phyloP scores from a whole-genome alignment of 169 alveolate genomes.

The Neospora caninum region DNA sequence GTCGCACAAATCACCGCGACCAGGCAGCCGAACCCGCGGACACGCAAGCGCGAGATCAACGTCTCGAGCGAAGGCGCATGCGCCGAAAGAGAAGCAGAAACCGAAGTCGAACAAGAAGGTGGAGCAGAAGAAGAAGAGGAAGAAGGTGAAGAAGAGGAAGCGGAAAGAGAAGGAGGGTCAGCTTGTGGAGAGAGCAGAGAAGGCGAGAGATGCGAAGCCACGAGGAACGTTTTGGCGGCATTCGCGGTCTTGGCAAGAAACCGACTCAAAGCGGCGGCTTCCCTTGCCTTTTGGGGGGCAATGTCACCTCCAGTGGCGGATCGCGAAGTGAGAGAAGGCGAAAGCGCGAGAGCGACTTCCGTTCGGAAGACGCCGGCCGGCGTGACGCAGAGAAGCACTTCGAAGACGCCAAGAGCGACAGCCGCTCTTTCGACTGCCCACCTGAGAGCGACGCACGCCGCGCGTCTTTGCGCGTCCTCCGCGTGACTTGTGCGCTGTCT shows the following conservation, averaged over 20 bases:
- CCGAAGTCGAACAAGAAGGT: no score
- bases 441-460: not conserved
- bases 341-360: not conserved
- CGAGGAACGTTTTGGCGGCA: not conserved
- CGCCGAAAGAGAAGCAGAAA: no score
- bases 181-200: not conserved
- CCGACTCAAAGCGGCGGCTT: not conserved
- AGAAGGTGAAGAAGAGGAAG: no score
- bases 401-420: not conserved
- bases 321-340: not conserved
- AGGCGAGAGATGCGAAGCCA: not conserved
- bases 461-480: not conserved
- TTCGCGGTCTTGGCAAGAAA: not conserved
- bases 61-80: not conserved
- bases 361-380: not conserved
- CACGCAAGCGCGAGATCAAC: constrained; percentile 8
- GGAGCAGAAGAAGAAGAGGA: no score
- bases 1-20: not conserved
- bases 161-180: no score
- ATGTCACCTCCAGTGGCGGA: no score
- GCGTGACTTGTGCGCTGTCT: not conserved
- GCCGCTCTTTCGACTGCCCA: not conserved
- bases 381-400: constrained; percentile 35
- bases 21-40: constrained; percentile 25
- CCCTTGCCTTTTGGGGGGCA: not conserved